A percentile compares a stretch with the other conserved stretches of the same genome.
Conservation (phyloP, 2,329 filamentous ascomycete species). For the Xylaria sp. region DNA sequence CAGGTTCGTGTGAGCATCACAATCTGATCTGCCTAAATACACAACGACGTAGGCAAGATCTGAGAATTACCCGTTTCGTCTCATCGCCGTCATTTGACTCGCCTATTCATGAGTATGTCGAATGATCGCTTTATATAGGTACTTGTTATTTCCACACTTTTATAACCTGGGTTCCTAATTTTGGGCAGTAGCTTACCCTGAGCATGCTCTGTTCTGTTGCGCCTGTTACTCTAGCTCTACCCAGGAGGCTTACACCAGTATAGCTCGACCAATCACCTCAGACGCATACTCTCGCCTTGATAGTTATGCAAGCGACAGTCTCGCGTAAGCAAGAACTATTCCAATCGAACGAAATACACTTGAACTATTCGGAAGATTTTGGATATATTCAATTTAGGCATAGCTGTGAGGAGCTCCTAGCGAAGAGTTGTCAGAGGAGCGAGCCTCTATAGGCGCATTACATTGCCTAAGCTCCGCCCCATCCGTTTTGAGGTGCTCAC, state of each 20-base stretch:
- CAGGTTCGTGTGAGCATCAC: constrained; percentile 45
- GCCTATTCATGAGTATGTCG: not conserved
- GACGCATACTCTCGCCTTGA: not conserved
- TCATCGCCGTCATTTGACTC: not conserved
- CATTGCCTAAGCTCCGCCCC: not conserved
- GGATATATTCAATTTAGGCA: not conserved
- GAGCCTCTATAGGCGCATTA: not conserved
- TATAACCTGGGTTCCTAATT: constrained; percentile 1
- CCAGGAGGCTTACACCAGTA: not conserved
- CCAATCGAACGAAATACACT: not conserved
- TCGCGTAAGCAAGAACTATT: not conserved
- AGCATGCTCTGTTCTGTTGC: not conserved
- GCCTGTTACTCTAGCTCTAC: not conserved
- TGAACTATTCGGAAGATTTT: not conserved
- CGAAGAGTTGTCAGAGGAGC: no score
- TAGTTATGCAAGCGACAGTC: not conserved
- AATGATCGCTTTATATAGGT: constrained; percentile 18
- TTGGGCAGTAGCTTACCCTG: not conserved
- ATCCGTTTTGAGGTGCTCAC: not conserved
- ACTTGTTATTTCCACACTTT: constrained; percentile 3
- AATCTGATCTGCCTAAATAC: not conserved
- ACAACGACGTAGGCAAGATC: not conserved
- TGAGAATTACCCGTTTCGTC: constrained; percentile 1
- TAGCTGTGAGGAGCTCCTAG: not conserved
- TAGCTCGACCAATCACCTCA: not conserved